Evolutionary conservation across 768 basidiomycete species (phyloP), one percentile per base, ranked within the genome.

Genomic region (Amanita thiersii): DNA sequence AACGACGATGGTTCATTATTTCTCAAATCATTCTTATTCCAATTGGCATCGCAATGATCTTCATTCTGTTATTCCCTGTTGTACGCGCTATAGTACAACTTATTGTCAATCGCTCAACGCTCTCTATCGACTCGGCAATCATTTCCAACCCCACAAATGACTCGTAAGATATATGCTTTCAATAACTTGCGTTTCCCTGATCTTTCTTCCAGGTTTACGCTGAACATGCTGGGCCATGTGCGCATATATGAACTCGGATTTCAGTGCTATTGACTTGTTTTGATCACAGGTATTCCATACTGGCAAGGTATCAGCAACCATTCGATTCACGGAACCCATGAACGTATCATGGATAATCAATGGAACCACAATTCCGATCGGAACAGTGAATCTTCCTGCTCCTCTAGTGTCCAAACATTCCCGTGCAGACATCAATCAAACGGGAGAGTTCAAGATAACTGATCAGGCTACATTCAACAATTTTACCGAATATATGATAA

Each of bases 41-140:
- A 4, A 51, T 84, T 11, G 73, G 63, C 25, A 81, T 86, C 40
- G 77, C 69, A 11, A 54, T 84, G 26, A 57, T 85, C 14, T 86
- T 85, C 58, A 72, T 85, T 46, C 35, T 84, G 8, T 57, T 86
- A 17, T 85, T 75, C 56, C 82, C 82, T 4, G 77, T 85, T 42
- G 65, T 85, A 43, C 69, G 60, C 37, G 81, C 81, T 33, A 79
- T 84, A 48, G 69, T 73, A 14, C 80, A 81, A 48, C 66, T 77
- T 30, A 72, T 85, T 29, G 69, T 85, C 11, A 75, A 81, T 43
- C 64, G 65, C 26, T 60, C 73, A 24, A 66, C 65, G 15, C 61
- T 86, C 24, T 65, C 77, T 42, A 63, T 86, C 32, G 62, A 77
- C 19, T 54, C 53, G 19, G 79, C 73, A 5, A 57, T 59, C 11